Evolutionary conservation across 495 filamentous ascomycete species (phyloP).

Genomic region (Podospora bellae-mahoneyi): DNA sequence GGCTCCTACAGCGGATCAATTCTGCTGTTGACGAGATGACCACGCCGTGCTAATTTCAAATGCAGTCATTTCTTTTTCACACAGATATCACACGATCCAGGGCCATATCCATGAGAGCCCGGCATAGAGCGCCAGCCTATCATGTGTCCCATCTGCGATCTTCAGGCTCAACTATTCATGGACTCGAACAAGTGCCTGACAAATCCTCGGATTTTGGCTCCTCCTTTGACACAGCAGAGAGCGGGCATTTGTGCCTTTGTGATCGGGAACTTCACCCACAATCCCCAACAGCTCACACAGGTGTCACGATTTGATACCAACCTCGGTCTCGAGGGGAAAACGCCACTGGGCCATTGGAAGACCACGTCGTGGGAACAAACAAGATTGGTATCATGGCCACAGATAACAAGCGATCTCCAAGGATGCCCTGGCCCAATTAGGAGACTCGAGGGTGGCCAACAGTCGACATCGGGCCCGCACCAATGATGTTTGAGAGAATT

Average conservation of each 20-base stretch:
- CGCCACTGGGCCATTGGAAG: not conserved
- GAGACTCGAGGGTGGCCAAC: conserved; percentile 18
- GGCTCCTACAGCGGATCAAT: not conserved
- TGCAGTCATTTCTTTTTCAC: not conserved
- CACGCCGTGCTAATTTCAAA: not conserved
- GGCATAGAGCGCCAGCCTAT: not conserved
- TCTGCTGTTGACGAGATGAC: not conserved
- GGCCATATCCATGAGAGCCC: not conserved
- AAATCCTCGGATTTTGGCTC: not conserved
- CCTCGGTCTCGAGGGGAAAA: not conserved
- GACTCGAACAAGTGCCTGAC: not conserved
- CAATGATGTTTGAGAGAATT: conserved; percentile 29
- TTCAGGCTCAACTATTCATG: not conserved
- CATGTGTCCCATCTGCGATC: no score
- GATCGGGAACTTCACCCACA: not conserved
- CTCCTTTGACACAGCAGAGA: not conserved
- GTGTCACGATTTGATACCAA: not conserved
- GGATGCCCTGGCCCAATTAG: conserved; percentile 9
- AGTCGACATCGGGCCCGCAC: conserved; percentile 11
- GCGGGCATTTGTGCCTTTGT: not conserved
- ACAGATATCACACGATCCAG: not conserved
- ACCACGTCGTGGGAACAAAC: not conserved
- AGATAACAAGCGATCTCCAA: not conserved
- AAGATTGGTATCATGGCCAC: not conserved
- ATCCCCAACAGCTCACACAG: not conserved